Percentiles rank a stretch among this genome's conserved stretches.
phyloP scores from a whole-genome alignment of 257 asterid species.

The Coffea eugenioides region DNA sequence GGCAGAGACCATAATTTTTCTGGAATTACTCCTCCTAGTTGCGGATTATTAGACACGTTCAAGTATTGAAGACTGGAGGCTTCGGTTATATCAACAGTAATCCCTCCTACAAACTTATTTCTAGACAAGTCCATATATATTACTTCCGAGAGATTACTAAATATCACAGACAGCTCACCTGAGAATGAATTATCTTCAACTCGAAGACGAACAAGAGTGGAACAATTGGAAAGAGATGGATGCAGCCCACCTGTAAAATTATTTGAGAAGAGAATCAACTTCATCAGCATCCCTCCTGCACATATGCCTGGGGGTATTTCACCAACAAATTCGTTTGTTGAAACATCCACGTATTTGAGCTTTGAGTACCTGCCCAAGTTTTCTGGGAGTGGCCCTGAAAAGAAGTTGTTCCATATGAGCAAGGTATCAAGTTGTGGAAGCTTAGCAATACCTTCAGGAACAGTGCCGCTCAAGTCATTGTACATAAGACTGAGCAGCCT shows the following conservation, averaged over 20 bases:
- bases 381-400: constrained; percentile 72
- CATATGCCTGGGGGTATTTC: constrained; percentile 67
- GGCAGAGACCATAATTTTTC: constrained; percentile 55
- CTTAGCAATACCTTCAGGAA: constrained; percentile 72
- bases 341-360: constrained; percentile 73
- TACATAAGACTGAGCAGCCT: constrained; percentile 81
- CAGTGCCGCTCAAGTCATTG: constrained; percentile 73
- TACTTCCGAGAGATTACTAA: constrained; percentile 42
- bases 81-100: constrained; percentile 47
- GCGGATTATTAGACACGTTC: constrained; percentile 76
- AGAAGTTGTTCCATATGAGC: constrained; percentile 85
- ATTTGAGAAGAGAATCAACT: constrained; percentile 76
- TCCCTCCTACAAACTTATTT: constrained; percentile 67
- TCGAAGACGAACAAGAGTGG: constrained; percentile 84
- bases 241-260: constrained; percentile 67
- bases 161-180: constrained; percentile 66
- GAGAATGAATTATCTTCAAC: constrained; percentile 76
- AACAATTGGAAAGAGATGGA: constrained; percentile 81
- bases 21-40: constrained; percentile 67
- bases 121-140: constrained; percentile 83
- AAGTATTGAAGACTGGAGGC: constrained; percentile 61
- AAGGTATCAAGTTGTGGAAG: constrained; percentile 79
- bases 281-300: constrained; percentile 53
- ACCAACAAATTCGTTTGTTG: constrained; percentile 74
- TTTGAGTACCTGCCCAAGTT: constrained; percentile 64